These are phyloP conservation scores for grape (Vitis vinifera) DNA, from an alignment of 164 flowering plant species.

Conservation along the genomic window ASM3070453v1 NC_081821.1:8536001-8536500, in stretches of 20 bases:
- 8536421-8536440: too few species aligned
- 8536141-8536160: not conserved
- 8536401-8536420: not conserved
- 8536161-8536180: not conserved
- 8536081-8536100: not conserved
- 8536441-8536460: too few species aligned
- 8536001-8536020: not conserved
- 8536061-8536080: not conserved
- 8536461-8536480: too few species aligned
- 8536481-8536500: too few species aligned
- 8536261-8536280: not conserved
- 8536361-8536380: conserved; percentile 29
- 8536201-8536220: not conserved
- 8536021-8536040: not conserved
- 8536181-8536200: not conserved
- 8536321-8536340: conserved; percentile 28
- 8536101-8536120: not conserved
- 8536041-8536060: not conserved
- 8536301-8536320: conserved; percentile 9
- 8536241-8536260: not conserved
- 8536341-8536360: conserved; percentile 17
- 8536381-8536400: conserved; percentile 31
- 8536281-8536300: not conserved
- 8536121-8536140: not conserved
- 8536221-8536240: not conserved